Evolutionary conservation across 1,284 basidiomycete species (phyloP), one percentile per base, ranked within the genome.

Genomic region (Gomphus bonarii): DNA sequence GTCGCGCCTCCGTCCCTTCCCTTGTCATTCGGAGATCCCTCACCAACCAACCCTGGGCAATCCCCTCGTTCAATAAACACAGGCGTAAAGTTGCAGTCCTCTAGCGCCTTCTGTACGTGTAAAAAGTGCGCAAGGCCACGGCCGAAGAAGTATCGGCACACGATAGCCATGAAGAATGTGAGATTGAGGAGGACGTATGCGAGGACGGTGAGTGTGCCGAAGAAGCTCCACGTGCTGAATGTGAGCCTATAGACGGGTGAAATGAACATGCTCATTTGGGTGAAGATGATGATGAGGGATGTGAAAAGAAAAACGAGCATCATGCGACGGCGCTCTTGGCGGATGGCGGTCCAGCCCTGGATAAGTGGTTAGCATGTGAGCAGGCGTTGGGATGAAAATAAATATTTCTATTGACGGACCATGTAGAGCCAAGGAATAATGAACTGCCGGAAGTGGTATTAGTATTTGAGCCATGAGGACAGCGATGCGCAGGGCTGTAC

Each of bases 211-310:
- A 74, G 72, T 12, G 62, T 60, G 11, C 70, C 78, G 48, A 82
- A 72, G 65, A 76, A 80, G 0, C 78, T 75, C 79, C 80, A 84
- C 60, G 79, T 72, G 50, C 76, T 55, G 67, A 78, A 81, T 2
- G 74, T 74, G 74, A 79, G 80, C 53, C 74, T 70, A 62, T 79
- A 84, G 3, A 78, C 73, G 11, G 68, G 64, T 5, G 78, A 77
- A 55, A 76, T 72, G 65, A 82, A 81, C 75, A 82, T 81, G 61
- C 72, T 60, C 8, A 70, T 65, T 75, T 78, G 79, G 4, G 67
- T 67, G 0, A 65, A 57, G 53, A 76, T 64, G 58, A 78, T 70
- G 42, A 70, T 48, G 57, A 75, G 65, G 7, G 67, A 69, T 25
- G 76, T 63, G 28, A 64, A 62, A 16, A 81, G 65, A 69, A 80